Conservation (phyloP, 2,329 filamentous ascomycete species). For the Trichoderma simmonsii region DNA sequence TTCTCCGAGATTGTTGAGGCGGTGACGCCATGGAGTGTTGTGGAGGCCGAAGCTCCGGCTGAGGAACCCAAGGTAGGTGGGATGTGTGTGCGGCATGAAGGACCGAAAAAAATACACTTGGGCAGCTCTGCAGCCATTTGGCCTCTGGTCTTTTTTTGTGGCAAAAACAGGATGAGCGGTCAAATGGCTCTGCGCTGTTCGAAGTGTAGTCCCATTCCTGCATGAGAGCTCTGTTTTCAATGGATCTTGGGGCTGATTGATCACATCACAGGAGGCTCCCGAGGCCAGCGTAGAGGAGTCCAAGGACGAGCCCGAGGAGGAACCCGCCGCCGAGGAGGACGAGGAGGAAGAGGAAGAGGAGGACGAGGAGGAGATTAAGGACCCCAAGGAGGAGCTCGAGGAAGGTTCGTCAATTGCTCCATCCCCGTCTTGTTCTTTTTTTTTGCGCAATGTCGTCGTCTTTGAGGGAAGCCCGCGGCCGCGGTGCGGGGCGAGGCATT, state of each 20-base stretch:
- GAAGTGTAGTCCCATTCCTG: background rate
- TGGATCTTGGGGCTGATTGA: constrained; percentile 5
- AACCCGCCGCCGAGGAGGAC: constrained; percentile 52
- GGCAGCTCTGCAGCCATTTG: constrained; percentile 12
- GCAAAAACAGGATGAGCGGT: background rate
- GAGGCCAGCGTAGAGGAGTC: constrained; percentile 42
- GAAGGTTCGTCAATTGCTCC: constrained; percentile 67
- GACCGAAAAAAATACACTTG: background rate
- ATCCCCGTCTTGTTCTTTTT: background rate
- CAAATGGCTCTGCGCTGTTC: background rate
- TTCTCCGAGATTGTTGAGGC: constrained; percentile 63
- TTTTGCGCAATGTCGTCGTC: constrained; percentile 7
- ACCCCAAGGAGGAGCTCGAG: constrained; percentile 84
- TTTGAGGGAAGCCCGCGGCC: background rate
- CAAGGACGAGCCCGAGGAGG: constrained; percentile 46
- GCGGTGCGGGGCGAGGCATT: constrained; percentile 20
- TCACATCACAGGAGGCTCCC: constrained; percentile 32
- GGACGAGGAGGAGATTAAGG: constrained; percentile 79
- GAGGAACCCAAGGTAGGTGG: constrained; percentile 56
- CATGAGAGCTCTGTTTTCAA: background rate
- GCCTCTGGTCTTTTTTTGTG: background rate
- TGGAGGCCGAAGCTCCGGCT: constrained; percentile 65
- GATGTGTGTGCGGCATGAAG: background rate
- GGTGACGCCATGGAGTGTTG: constrained; percentile 61
- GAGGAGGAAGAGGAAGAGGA: constrained; percentile 67